Evolutionary conservation across 345 rosid species (phyloP).

Genomic region (Acer saccharum): DNA sequence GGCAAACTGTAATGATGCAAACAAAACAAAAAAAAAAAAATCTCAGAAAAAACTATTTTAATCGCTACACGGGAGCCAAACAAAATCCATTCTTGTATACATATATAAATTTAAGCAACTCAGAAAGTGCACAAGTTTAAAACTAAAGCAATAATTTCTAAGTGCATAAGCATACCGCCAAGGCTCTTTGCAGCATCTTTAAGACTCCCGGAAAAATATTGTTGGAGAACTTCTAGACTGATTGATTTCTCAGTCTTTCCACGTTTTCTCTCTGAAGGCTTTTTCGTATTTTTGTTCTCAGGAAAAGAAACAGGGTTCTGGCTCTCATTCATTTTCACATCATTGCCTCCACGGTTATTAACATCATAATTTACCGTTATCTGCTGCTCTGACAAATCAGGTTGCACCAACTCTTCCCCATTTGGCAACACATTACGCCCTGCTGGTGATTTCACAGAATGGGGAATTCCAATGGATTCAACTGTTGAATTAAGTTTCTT

Average conservation of each 20-base stretch:
- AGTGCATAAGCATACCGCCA: constrained; percentile 60
- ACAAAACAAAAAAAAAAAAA: background rate
- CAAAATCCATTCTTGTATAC: background rate
- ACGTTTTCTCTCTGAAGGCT: constrained; percentile 63
- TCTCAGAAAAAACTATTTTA: constrained; percentile 12
- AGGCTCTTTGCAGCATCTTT: constrained; percentile 98
- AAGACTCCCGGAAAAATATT: constrained; percentile 84
- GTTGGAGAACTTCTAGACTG: constrained; percentile 89
- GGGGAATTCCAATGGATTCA: constrained; percentile 49
- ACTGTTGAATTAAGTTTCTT: constrained; percentile 48
- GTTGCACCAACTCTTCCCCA: constrained; percentile 22
- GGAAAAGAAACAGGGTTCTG: constrained; percentile 34
- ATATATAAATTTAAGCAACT: background rate
- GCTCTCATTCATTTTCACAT: constrained; percentile 27
- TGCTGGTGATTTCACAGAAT: constrained; percentile 37
- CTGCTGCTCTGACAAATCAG: constrained; percentile 38
- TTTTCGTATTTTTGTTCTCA: constrained; percentile 44
- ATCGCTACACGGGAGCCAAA: constrained; percentile 9
- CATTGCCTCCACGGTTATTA: constrained; percentile 25
- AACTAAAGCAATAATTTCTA: constrained; percentile 4
- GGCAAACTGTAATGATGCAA: constrained; percentile 70
- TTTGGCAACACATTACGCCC: constrained; percentile 28
- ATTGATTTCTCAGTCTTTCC: constrained; percentile 90
- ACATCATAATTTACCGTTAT: constrained; percentile 37
- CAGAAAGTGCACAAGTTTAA: background rate